Conservation (phyloP, 768 basidiomycete species). For the Termitomyces sp. region DNA sequence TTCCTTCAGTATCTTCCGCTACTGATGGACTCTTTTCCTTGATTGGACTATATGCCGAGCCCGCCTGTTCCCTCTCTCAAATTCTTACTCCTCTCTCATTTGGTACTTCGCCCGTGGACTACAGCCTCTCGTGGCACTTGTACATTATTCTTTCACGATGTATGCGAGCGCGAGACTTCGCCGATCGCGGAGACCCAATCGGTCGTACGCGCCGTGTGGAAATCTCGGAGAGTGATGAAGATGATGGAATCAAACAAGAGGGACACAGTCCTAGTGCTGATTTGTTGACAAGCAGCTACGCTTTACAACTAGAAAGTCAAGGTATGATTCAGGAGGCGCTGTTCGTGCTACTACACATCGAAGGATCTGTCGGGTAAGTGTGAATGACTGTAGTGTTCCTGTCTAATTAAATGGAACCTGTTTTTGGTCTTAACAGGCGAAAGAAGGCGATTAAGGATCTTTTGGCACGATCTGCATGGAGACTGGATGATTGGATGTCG, state of each 20-base stretch:
- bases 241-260: constrained; percentile 44
- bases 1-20: constrained; percentile 36
- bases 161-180: constrained; percentile 80
- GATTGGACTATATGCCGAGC: constrained; percentile 73
- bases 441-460: constrained; percentile 80
- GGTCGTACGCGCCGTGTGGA: constrained; percentile 21
- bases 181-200: constrained; percentile 63
- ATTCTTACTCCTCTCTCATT: constrained; percentile 73
- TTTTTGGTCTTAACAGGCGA: constrained; percentile 46
- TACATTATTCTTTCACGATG: constrained; percentile 84
- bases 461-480: constrained; percentile 60
- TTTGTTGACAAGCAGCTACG: constrained; percentile 77
- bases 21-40: constrained; percentile 79
- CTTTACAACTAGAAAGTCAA: constrained; percentile 75
- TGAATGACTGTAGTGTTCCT: constrained; percentile 15
- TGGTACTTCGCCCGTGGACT: constrained; percentile 70
- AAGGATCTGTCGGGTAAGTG: constrained; percentile 71
- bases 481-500: constrained; percentile 68
- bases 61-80: constrained; percentile 62
- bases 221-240: constrained; percentile 26
- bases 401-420: constrained; percentile 5
- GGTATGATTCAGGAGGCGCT: constrained; percentile 82
- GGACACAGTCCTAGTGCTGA: constrained; percentile 70
- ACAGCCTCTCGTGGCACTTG: constrained; percentile 86
- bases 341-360: constrained; percentile 87